Evolutionary conservation across 1,284 basidiomycete genomes (phyloP), one percentile per base, ranked within the genome.

Genomic region (Trametes pubescens): DNA sequence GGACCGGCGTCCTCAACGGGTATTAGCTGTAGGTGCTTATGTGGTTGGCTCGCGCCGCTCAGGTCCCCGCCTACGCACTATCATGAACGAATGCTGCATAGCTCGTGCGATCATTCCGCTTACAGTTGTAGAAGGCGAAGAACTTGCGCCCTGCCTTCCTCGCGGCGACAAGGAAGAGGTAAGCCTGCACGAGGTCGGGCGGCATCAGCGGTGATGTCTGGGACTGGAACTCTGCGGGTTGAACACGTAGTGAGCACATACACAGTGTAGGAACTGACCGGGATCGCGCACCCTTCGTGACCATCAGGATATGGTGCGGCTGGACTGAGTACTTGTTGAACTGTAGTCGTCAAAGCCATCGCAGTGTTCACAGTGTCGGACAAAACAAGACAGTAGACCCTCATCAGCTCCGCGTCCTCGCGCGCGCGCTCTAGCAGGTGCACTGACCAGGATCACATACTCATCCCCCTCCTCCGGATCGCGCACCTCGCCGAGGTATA

Each of bases 81-180:
- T n/a, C 40, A 49, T 46, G 16, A 49, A 9, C 26, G n/a, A 35
- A 53, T 37, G 11, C 49, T 32, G 1, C 26, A n/a, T 59, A 40
- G 48, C 35, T 18, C 18, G 26, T 44, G 34, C 14, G 24, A 34
- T 4, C 8, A 21, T 10, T 6, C 9, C 18, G 64, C 79, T 44
- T 59, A 90, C 92, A 94, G 67, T 96, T 96, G 77, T 94, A 96
- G 78, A 96, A 96, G 0, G 91, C 92, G 62, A 96, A 86, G 63
- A 90, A 81, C 38, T 79, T 82, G 54, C 79, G 82, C 10, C 85
- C 85, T 3, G 81, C 80, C 72, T 86, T 86, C 43, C 83, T 83
- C 16, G 89, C 92, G 3, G 93, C 90, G 7, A 84, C 76, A 1
- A 97, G 80, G 43, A 96, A 78, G 11, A 81, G 74, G 76, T 95